These are phyloP conservation scores for Daldinia bambusicola DNA, from an alignment of 495 filamentous ascomycete genomes.

Conservation along the genomic window DNA sequence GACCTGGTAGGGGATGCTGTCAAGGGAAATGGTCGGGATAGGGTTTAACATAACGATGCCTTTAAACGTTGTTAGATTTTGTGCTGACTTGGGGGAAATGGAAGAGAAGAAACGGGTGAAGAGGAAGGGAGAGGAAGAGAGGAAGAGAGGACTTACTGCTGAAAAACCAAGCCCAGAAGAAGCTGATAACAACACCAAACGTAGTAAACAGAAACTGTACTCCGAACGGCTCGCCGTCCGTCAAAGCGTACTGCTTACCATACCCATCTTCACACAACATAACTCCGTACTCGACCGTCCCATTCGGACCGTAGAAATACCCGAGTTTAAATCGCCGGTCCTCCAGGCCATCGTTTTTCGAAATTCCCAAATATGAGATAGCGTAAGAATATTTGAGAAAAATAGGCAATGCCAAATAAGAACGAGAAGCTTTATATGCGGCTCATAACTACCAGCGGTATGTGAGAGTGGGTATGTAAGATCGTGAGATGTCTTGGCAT, in stretches of 20 bases:
- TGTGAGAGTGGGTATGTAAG: background rate
- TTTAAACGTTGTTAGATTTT: slow-evolving; percentile 19
- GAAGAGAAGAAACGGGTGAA: too few species aligned
- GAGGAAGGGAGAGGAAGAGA: too few species aligned
- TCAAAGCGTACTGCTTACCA: background rate
- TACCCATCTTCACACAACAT: slow-evolving; percentile 33
- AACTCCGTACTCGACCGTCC: slow-evolving; percentile 50
- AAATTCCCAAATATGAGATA: background rate
- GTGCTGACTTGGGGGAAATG: background rate
- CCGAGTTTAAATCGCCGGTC: slow-evolving; percentile 51
- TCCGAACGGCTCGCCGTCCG: slow-evolving; percentile 49
- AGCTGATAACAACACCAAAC: slow-evolving; percentile 54
- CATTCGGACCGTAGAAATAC: slow-evolving; percentile 46
- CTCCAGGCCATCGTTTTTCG: too few species aligned
- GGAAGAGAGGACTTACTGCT: slow-evolving; percentile 47
- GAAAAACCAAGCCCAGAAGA: slow-evolving; percentile 55
- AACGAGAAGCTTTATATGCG: slow-evolving; percentile 5
- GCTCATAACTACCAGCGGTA: background rate
- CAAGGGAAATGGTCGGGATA: slow-evolving; percentile 52
- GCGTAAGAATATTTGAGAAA: background rate
- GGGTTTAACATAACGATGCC: slow-evolving; percentile 41
- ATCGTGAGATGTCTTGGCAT: slow-evolving; percentile 21
- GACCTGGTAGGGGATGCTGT: slow-evolving; percentile 53
- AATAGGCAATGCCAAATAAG: background rate
- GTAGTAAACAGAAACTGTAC: slow-evolving; percentile 57